phyloP scores from a whole-genome alignment of 2,329 filamentous ascomycete genomes.

The Ophiostoma montium region DNA sequence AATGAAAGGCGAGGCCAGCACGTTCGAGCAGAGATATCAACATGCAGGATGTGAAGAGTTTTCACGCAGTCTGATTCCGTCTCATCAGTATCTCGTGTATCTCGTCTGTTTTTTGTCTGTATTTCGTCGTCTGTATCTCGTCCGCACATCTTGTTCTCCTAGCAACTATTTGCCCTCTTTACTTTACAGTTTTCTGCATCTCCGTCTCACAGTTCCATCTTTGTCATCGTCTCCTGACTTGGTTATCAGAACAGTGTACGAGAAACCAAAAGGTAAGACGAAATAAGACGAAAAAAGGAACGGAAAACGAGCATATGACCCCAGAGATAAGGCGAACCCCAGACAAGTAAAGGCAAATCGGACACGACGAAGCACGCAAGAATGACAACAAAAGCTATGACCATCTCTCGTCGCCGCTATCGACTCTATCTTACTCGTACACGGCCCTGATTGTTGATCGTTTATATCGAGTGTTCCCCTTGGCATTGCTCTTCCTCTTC shows the following conservation, averaged over 20 bases:
- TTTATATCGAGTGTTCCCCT: not conserved
- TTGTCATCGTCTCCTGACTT: not conserved
- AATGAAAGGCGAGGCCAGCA: too few relatives aligned
- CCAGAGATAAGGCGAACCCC: not conserved
- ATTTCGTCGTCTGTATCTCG: not conserved
- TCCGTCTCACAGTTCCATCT: not conserved
- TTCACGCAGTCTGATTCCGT: not conserved
- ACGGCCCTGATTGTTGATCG: not conserved
- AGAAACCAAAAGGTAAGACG: not conserved
- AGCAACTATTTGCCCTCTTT: not conserved
- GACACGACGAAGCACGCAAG: not conserved
- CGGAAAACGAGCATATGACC: not conserved
- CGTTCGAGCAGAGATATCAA: not conserved
- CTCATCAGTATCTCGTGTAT: not conserved
- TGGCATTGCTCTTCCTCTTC: not conserved
- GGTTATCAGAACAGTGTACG: not conserved
- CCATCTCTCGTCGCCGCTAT: not conserved
- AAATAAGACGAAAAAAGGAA: not conserved
- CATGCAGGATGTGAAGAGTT: slow-evolving; percentile 1
- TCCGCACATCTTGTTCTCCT: not conserved
- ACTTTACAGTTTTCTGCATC: not conserved
- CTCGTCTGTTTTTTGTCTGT: not conserved
- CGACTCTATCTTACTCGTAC: not conserved
- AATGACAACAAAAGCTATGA: not conserved
- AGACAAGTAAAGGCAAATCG: not conserved